phyloP scores from a whole-genome alignment of 2,329 filamentous ascomycete species.

The Aureobasidium subglaciale region DNA sequence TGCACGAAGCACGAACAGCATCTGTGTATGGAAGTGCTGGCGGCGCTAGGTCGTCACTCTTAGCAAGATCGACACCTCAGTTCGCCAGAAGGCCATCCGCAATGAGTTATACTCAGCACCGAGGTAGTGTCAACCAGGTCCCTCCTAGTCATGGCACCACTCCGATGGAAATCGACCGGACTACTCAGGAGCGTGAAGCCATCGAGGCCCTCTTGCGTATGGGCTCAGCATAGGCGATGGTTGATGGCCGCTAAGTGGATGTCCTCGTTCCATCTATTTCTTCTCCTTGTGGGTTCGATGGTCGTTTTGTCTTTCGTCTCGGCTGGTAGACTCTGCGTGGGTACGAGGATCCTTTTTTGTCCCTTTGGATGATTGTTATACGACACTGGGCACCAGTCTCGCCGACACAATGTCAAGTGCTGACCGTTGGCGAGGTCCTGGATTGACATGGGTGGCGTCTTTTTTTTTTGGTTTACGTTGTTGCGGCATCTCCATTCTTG shows the following conservation, averaged over 20 bases:
- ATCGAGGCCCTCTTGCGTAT: constrained; percentile 74
- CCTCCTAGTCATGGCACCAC: not conserved
- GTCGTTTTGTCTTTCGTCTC: not conserved
- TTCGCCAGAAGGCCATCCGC: constrained; percentile 11
- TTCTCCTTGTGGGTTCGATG: not conserved
- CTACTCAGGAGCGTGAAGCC: constrained; percentile 72
- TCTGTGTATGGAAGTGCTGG: constrained; percentile 13
- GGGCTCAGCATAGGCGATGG: constrained; percentile 51
- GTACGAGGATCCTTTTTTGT: constrained; percentile 6
- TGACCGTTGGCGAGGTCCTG: constrained; percentile 28
- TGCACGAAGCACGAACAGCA: constrained; percentile 14
- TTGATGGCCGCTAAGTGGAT: too few species aligned
- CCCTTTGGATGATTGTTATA: constrained; percentile 15
- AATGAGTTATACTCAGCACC: not conserved
- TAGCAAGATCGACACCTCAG: constrained; percentile 10
- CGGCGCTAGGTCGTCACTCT: constrained; percentile 15
- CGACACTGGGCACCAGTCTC: constrained; percentile 31
- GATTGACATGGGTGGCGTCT: constrained; percentile 31
- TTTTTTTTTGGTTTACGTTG: too few species aligned
- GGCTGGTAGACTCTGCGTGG: not conserved
- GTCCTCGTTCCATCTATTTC: not conserved
- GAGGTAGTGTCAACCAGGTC: not conserved
- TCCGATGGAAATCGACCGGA: constrained; percentile 25
- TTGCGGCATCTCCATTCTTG: constrained; percentile 11
- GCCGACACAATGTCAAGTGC: constrained; percentile 27